Percentiles rank a stretch among this genome's conserved stretches.
Evolutionary conservation across 306 rosid species (phyloP).

Genomic region (Morella rubra): DNA sequence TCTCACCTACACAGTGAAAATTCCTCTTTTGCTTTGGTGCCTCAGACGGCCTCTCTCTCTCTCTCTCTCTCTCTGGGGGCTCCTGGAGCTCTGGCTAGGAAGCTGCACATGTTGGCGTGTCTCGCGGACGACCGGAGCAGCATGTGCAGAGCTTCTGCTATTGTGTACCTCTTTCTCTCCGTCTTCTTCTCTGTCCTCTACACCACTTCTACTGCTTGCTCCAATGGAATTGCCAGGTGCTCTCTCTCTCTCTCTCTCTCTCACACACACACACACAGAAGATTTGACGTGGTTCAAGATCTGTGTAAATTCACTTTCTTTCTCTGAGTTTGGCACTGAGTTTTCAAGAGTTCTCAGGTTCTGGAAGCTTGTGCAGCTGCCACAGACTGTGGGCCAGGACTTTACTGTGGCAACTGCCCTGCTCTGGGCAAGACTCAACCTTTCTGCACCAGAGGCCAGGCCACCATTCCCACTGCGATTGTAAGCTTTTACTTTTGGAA

Average conservation of each 20-base stretch:
- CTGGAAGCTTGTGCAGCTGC: slow-evolving; percentile 71
- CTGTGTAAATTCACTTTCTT: slow-evolving; percentile 8
- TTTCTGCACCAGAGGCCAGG: slow-evolving; percentile 78
- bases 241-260: not conserved
- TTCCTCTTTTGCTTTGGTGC: slow-evolving; percentile 27
- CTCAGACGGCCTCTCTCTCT: not conserved
- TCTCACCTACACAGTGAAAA: slow-evolving; percentile 28
- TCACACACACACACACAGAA: slow-evolving; percentile 5
- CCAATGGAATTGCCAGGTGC: slow-evolving; percentile 83
- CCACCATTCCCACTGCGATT: slow-evolving; percentile 56
- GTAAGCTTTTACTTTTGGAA: slow-evolving; percentile 32
- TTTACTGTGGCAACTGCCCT: slow-evolving; percentile 91
- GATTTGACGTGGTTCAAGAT: slow-evolving; percentile 22
- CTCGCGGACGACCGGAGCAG: slow-evolving; percentile 34
- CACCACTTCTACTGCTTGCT: slow-evolving; percentile 54
- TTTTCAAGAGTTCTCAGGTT: slow-evolving; percentile 45
- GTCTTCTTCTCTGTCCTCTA: slow-evolving; percentile 34
- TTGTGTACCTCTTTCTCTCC: slow-evolving; percentile 32
- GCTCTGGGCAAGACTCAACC: slow-evolving; percentile 61
- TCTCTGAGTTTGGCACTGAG: slow-evolving; percentile 28
- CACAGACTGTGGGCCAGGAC: slow-evolving; percentile 70
- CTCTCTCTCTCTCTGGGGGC: slow-evolving; percentile 20
- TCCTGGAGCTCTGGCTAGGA: slow-evolving; percentile 29
- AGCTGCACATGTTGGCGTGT: slow-evolving; percentile 54
- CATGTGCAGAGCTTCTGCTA: slow-evolving; percentile 36